These are phyloP conservation scores for Taiozyma sp. DNA, from an alignment of 1,139 yeast species.

Conservation along the genomic window DNA sequence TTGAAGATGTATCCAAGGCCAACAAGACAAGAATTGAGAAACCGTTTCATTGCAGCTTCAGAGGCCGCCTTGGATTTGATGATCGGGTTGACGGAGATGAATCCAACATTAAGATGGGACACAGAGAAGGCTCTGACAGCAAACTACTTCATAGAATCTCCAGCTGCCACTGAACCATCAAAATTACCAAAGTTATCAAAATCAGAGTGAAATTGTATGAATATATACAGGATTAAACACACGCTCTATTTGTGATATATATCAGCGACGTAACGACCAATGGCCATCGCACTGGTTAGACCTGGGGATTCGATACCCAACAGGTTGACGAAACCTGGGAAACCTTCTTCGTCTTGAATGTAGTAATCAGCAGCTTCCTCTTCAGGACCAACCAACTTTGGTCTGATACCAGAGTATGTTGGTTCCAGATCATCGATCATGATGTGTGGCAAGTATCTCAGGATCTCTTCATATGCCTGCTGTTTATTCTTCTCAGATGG, in stretches of 20 bases:
- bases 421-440: slow-evolving; percentile 49
- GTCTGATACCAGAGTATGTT: slow-evolving; percentile 78
- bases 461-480: slow-evolving; percentile 54
- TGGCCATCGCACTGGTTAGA: slow-evolving; percentile 73
- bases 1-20: slow-evolving; percentile 79
- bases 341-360: slow-evolving; percentile 60
- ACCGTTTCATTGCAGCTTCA: slow-evolving; percentile 87
- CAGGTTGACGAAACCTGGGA: slow-evolving; percentile 74
- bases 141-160: slow-evolving; percentile 67
- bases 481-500: slow-evolving; percentile 44
- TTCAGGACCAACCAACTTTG: slow-evolving; percentile 52
- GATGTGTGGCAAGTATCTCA: slow-evolving; percentile 57
- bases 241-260: slow-evolving; percentile 27
- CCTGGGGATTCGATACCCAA: slow-evolving; percentile 92
- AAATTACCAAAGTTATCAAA: slow-evolving; percentile 47
- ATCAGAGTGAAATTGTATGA: slow-evolving; percentile 6
- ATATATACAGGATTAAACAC: not conserved
- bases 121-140: slow-evolving; percentile 62
- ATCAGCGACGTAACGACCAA: slow-evolving; percentile 62
- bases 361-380: slow-evolving; percentile 62
- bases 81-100: slow-evolving; percentile 67
- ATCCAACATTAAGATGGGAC: slow-evolving; percentile 69
- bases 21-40: slow-evolving; percentile 71
- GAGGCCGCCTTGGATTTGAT: slow-evolving; percentile 77
- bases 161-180: slow-evolving; percentile 70